These are phyloP conservation scores for Rhazya stricta DNA, from an alignment of 257 asterid species.

Conservation along the genomic window DNA sequence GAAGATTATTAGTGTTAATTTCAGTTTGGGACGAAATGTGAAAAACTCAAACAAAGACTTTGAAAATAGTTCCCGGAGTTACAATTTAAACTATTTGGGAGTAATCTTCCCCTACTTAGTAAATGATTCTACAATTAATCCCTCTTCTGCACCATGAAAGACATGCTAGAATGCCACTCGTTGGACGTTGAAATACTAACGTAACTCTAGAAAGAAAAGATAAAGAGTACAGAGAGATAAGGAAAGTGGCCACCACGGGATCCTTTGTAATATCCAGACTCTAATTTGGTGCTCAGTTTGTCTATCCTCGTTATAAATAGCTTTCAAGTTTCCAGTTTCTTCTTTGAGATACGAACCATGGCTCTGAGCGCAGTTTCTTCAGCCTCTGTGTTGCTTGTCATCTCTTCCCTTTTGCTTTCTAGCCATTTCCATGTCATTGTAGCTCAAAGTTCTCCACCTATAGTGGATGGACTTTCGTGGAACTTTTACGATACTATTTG, in stretches of 20 bases:
- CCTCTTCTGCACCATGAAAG: too few species aligned
- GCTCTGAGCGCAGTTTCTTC: not conserved
- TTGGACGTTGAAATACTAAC: too few species aligned
- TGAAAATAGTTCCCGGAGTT: too few species aligned
- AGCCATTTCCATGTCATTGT: conserved; percentile 5
- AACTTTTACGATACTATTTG: conserved; percentile 20
- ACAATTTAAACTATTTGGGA: too few species aligned
- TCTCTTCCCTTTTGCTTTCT: not conserved
- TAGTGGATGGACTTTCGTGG: conserved; percentile 28
- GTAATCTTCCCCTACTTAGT: too few species aligned
- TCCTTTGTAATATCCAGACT: not conserved
- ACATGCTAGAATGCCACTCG: too few species aligned
- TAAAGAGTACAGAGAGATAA: too few species aligned
- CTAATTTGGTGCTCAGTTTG: not conserved
- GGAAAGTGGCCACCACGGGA: not conserved
- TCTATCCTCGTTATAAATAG: not conserved
- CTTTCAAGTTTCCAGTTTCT: not conserved
- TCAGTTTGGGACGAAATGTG: too few species aligned
- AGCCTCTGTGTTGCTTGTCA: conserved; percentile 7
- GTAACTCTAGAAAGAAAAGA: not conserved
- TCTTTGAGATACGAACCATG: not conserved
- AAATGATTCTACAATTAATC: too few species aligned
- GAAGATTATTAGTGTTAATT: too few species aligned
- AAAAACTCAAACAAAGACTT: too few species aligned
- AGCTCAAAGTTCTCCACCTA: conserved; percentile 27